phyloP scores from a whole-genome alignment of 2,329 filamentous ascomycete genomes.

The Rutstroemia sp. region DNA sequence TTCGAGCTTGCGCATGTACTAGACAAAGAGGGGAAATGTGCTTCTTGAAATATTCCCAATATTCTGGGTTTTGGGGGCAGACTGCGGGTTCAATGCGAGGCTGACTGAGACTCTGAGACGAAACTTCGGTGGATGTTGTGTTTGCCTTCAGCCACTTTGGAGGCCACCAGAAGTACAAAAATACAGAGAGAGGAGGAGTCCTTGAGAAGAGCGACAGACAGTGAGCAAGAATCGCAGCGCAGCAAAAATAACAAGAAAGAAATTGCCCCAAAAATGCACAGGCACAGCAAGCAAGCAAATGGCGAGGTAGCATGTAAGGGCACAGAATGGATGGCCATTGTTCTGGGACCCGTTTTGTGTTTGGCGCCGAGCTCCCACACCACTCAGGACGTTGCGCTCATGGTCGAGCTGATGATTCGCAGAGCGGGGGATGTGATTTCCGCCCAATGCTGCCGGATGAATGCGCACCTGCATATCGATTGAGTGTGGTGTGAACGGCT shows the following conservation, averaged over 20 bases:
- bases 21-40: not conserved
- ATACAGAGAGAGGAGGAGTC: no score
- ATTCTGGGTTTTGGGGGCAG: not conserved
- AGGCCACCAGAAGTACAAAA: not conserved
- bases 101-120: conserved; percentile 11
- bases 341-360: not conserved
- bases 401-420: conserved; percentile 3
- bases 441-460: not conserved
- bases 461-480: not conserved
- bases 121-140: not conserved
- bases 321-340: not conserved
- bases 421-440: conserved; percentile 7
- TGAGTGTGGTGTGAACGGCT: not conserved
- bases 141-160: not conserved
- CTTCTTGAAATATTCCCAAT: conserved; percentile 10
- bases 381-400: not conserved
- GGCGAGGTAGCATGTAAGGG: not conserved
- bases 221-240: no score
- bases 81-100: conserved; percentile 15
- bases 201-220: no score
- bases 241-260: no score
- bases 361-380: conserved; percentile 1
- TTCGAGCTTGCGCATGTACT: not conserved
- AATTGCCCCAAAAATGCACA: no score
- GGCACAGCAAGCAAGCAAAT: not conserved